phyloP scores from a whole-genome alignment of 345 rosid species.

The Draba incana region DNA sequence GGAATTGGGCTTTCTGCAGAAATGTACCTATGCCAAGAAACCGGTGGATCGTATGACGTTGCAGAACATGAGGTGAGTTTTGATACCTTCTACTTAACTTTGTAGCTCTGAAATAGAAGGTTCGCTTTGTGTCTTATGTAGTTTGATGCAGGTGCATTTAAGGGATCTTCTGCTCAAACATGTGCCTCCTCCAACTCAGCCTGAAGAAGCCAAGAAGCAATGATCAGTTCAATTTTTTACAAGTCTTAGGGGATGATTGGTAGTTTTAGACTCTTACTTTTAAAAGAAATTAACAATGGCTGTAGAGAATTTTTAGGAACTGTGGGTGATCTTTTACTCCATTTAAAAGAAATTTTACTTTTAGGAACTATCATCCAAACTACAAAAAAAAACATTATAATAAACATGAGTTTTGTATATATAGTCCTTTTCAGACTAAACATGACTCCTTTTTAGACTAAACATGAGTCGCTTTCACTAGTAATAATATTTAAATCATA shows the following conservation, averaged over 20 bases:
- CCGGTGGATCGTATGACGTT: constrained; percentile 78
- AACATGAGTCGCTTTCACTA: constrained; percentile 23
- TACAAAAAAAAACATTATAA: no score
- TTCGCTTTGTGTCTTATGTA: constrained; percentile 14
- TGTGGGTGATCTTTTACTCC: no score
- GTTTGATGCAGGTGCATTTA: constrained; percentile 57
- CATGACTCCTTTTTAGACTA: constrained; percentile 3
- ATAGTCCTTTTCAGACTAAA: constrained; percentile 20
- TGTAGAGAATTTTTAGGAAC: no score
- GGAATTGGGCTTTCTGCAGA: constrained; percentile 94
- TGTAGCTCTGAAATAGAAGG: background rate
- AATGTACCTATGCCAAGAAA: constrained; percentile 88
- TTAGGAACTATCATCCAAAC: no score
- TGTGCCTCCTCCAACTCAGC: constrained; percentile 69
- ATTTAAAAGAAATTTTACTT: no score
- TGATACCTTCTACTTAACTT: constrained; percentile 14
- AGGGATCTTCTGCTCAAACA: constrained; percentile 84
- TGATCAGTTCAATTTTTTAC: no score
- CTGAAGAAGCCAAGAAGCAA: no score
- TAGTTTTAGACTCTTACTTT: no score
- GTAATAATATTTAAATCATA: constrained; percentile 27
- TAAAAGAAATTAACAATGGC: no score
- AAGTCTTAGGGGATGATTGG: no score
- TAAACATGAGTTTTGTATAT: background rate
- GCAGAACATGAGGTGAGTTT: constrained; percentile 82